Evolutionary conservation across 2,329 filamentous ascomycete species (phyloP), one percentile per base, ranked within the genome.

Genomic region (Tolypocladium ovalisporum): DNA sequence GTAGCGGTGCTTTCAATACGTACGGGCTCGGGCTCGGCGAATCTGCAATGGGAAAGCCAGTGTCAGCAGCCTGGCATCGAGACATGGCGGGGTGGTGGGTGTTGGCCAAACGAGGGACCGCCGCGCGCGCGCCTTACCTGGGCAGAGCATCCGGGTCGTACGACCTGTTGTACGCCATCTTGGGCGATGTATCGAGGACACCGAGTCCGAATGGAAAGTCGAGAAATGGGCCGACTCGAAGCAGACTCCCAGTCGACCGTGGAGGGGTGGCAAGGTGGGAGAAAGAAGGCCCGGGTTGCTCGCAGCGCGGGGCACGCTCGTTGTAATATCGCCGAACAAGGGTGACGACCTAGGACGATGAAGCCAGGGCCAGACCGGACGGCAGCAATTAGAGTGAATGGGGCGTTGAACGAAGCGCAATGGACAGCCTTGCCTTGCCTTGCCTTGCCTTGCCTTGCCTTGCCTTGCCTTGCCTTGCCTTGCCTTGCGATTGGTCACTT

Each of bases 81-180:
- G 29, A 22, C 19, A 34, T 13, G 47, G 29, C 17, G 44, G 47
- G 27, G 24, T 27, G 22, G 36, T 39, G 3, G 12, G 22, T 49
- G 13, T 24, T 29, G 2, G 44, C 55, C 56, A 35, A 55, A 55
- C 37, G 59, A 59, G 17, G 53, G 62, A 54, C 32, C 56, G 60
- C 63, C 24, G 74, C 87, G 44, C n/a, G n/a, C 27, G 47, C 2
- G 47, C 29, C 29, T 76, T 80, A 94, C 88, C 90, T 90, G 70
- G 93, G 93, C 62, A 99, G 84, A 70, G 91, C 89, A 78, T 99
- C 93, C 37, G 92, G 92, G 73, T 99, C 96, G 77, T 91, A 94
- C 57, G 87, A 84, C 72, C 85, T 86, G 75, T 96, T 96, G 80
- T 97, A 97, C 57, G 93, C 93, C 93, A 97, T 97, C 60, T 70